Conservation (phyloP, 768 basidiomycete species). For the Holtermannia corniformis region DNA sequence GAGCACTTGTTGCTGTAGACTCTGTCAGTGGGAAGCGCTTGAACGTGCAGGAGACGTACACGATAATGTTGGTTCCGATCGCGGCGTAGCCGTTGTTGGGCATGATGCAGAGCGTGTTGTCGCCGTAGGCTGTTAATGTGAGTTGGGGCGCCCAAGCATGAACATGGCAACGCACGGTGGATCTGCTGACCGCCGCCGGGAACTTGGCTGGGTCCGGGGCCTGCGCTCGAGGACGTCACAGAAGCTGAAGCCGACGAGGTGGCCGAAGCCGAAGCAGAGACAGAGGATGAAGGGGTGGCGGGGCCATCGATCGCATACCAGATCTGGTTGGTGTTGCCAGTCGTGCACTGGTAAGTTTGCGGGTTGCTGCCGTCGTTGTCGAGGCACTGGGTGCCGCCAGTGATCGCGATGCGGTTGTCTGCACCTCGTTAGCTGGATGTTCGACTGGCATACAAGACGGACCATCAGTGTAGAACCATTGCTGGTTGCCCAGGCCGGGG, state of each 20-base stretch:
- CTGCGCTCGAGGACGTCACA: not conserved
- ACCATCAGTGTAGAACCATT: not conserved
- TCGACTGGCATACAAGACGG: not conserved
- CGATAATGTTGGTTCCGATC: constrained; percentile 6
- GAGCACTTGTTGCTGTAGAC: not conserved
- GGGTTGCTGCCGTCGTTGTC: constrained; percentile 23
- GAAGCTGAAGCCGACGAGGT: constrained; percentile 1
- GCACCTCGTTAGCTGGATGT: constrained; percentile 1
- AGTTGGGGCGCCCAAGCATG: not conserved
- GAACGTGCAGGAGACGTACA: constrained; percentile 6
- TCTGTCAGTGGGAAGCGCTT: not conserved
- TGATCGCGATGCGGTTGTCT: constrained; percentile 38
- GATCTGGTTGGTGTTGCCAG: constrained; percentile 38
- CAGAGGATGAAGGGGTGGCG: not conserved
- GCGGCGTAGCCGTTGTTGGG: constrained; percentile 9
- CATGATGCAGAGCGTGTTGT: constrained; percentile 13
- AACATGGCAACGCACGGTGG: constrained; percentile 1
- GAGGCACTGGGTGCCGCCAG: constrained; percentile 36
- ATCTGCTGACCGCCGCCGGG: constrained; percentile 4
- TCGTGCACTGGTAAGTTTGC: constrained; percentile 37
- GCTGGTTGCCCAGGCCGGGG: not conserved
- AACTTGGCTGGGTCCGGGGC: not conserved
- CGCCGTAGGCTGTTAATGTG: not conserved
- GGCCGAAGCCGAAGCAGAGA: not conserved
- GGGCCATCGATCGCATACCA: constrained; percentile 1